A percentile compares a stretch with the other conserved stretches of the same genome.
These are phyloP conservation scores for Xerocomus potaroensis DNA, from an alignment of 768 basidiomycete genomes.

Conservation along the genomic window DNA sequence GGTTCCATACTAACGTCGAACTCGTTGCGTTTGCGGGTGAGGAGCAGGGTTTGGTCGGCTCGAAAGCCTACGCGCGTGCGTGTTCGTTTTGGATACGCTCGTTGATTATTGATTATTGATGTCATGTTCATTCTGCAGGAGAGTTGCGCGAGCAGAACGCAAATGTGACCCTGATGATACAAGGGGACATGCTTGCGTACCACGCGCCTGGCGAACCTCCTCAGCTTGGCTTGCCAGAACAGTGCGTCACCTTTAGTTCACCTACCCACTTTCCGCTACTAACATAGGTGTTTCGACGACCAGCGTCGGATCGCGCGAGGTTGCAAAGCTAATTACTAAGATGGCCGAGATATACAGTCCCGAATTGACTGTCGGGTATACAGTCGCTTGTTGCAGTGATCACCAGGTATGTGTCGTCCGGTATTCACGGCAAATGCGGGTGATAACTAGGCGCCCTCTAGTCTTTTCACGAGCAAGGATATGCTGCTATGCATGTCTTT, in stretches of 20 bases:
- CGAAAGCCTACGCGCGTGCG: constrained; percentile 74
- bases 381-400: constrained; percentile 86
- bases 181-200: constrained; percentile 92
- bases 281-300: background rate
- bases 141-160: constrained; percentile 53
- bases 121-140: constrained; percentile 33
- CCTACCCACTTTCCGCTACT: background rate
- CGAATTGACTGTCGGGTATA: constrained; percentile 66
- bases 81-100: constrained; percentile 5
- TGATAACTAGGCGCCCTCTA: constrained; percentile 22
- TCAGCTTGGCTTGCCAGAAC: constrained; percentile 76
- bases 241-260: constrained; percentile 39
- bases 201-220: constrained; percentile 71
- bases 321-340: constrained; percentile 68
- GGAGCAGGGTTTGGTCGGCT: constrained; percentile 85
- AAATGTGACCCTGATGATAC: constrained; percentile 79
- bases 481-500: constrained; percentile 82
- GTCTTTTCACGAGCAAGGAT: constrained; percentile 81
- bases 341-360: constrained; percentile 78
- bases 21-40: constrained; percentile 86
- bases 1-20: constrained; percentile 73
- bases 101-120: background rate
- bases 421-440: background rate
- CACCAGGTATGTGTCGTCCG: constrained; percentile 54
- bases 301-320: constrained; percentile 79